Conservation (phyloP, 352 stramenopile genomes). For the Phytophthora chlamydospora region DNA sequence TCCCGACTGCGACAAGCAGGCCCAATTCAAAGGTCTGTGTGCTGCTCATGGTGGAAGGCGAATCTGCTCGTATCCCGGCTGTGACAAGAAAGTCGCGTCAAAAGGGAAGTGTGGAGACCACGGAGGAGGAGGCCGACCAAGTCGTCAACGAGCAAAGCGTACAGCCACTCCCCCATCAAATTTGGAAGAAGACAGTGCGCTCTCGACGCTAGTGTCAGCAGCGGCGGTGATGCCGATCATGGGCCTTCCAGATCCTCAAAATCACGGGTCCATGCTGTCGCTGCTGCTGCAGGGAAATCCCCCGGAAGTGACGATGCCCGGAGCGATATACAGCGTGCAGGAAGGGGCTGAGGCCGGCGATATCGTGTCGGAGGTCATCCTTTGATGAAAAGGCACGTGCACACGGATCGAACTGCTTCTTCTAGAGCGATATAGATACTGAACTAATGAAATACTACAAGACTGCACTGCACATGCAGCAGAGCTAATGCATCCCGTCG, state of each 20-base stretch:
- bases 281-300: background rate
- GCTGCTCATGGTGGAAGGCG: conserved; percentile 20
- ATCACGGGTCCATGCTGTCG: conserved; percentile 9
- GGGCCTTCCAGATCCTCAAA: background rate
- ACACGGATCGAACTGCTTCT: too few relatives aligned
- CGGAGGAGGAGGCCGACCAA: conserved; percentile 14
- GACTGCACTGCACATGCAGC: too few relatives aligned
- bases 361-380: too few relatives aligned
- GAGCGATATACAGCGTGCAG: too few relatives aligned
- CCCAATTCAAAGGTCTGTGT: conserved; percentile 25
- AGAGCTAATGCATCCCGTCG: too few relatives aligned
- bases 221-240: background rate
- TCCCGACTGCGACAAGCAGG: conserved; percentile 20
- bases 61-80: conserved; percentile 17
- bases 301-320: too few relatives aligned
- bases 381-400: too few relatives aligned
- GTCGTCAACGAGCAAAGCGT: background rate
- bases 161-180: background rate
- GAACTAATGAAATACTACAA: background rate
- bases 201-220: background rate
- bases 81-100: conserved; percentile 20
- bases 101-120: conserved; percentile 23
- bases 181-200: background rate
- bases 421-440: too few relatives aligned
- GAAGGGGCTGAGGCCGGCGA: too few relatives aligned